Base-by-base conservation (phyloP, 1,284 basidiomycete genomes). In the Psilocybe mexicana region DNA sequence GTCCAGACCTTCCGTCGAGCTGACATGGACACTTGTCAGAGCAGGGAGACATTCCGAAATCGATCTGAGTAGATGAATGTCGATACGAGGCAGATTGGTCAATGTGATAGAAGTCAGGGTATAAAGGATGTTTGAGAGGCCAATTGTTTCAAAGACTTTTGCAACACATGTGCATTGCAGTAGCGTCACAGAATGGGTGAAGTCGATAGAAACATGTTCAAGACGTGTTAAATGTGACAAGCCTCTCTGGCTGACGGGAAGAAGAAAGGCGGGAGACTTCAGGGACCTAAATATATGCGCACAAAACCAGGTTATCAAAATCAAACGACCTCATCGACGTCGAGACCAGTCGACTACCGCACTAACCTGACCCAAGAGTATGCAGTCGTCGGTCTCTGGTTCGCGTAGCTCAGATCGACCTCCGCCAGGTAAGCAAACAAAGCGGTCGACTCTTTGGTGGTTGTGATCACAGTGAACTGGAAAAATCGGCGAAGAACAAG, bases 1-100 rank as follows among this genome's bases (percentile, higher is more conserved):
- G 55, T 84, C 79, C 28, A 88, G 73, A 24, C 83, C 76, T 59
- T 86, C 84, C 10, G 81, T 77, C 57, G 81, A 83, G 63, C 81
- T 83, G 52, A 88, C 71, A 59, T 80, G 73, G 8, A 89, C 77
- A 54, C 73, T 70, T 1, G 61, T 59, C 28, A 89, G 70, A 35
- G 60, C 65, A 38, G 79, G 77, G 57, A 86, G 83, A 3, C 65
- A 69, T 23, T 61, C 63, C 5, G 82, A 76, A 40, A 89, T 73
- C n/a, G 74, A 61, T 4, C 62, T 59, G 33, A 90, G 75, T 48
- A 87, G 63, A 23, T 70, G 63, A 14, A 69, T 59, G 61, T 85
- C 84, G 48, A 89, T 80, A 24, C 78, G 78, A 61, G 85, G 80
- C 8, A 90, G 67, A 30, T 71, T 74, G 0, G 76, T 79, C 43